Evolutionary conservation across 23 red algal species (phyloP).

Genomic region (Cyanidioschyzon merolae): DNA sequence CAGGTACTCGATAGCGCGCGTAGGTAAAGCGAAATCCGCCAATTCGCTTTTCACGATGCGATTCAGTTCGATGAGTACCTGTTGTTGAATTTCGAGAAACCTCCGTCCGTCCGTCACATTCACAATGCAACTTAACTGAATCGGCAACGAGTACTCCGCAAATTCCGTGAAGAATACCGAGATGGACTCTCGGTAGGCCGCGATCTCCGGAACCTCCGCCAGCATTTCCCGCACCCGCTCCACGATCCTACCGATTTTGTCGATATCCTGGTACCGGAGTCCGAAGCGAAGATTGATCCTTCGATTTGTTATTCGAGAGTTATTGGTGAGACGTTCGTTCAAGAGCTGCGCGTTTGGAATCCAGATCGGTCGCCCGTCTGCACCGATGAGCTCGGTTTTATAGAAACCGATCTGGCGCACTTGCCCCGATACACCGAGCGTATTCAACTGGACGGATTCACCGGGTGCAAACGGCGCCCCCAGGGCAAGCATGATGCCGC

Average conservation of each 20-base stretch:
- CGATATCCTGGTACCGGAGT: conserved; percentile 15
- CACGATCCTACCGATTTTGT: neutral
- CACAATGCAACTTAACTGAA: neutral
- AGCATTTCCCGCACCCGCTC: neutral
- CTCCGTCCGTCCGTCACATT: neutral
- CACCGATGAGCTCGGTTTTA: conserved; percentile 13
- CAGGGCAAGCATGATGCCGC: conserved; percentile 7
- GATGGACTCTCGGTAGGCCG: neutral
- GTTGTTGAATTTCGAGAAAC: conserved; percentile 4
- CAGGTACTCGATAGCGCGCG: neutral
- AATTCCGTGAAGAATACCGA: conserved; percentile 5
- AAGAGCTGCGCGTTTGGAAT: conserved; percentile 7
- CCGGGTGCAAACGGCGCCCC: conserved; percentile 14
- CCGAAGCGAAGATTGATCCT: neutral
- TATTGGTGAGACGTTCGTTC: conserved; percentile 2
- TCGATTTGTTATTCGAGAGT: neutral
- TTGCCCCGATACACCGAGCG: neutral
- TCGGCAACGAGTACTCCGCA: conserved; percentile 4
- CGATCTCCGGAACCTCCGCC: neutral
- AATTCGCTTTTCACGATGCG: neutral
- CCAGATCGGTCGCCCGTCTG: conserved; percentile 12
- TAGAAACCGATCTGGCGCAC: conserved; percentile 4
- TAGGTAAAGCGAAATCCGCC: conserved; percentile 16
- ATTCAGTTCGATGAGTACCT: conserved; percentile 2
- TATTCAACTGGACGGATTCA: conserved; percentile 13